Percentiles rank a stretch among this genome's conserved stretches.
phyloP scores from a whole-genome alignment of 192 early-diverging fungal genomes.

The Linnemannia exigua region DNA sequence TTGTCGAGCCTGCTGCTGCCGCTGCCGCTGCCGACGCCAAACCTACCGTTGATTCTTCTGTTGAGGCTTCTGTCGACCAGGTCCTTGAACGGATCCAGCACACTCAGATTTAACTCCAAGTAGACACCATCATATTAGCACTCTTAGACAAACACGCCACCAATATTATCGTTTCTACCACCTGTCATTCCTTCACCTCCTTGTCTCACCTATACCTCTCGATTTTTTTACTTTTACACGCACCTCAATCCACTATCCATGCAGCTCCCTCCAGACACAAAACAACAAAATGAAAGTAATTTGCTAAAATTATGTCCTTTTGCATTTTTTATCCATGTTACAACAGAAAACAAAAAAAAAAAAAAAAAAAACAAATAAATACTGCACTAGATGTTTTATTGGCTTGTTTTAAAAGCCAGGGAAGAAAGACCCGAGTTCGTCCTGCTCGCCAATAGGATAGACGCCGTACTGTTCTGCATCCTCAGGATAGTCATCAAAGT shows the following conservation, averaged over 20 bases:
- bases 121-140: no score
- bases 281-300: no score
- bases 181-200: no score
- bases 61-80: not conserved
- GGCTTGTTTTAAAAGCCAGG: conserved; percentile 35
- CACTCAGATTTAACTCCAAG: no score
- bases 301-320: no score
- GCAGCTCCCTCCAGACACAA: no score
- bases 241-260: no score
- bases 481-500: conserved; percentile 74
- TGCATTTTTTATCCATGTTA: not conserved
- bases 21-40: not conserved
- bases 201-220: no score
- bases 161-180: no score
- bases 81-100: no score
- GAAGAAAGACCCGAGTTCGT: conserved; percentile 45
- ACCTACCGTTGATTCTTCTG: not conserved
- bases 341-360: not conserved
- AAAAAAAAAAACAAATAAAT: not conserved
- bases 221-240: no score
- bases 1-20: not conserved
- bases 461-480: conserved; percentile 63
- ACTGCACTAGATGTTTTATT: not conserved
- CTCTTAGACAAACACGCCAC: no score
- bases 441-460: conserved; percentile 41